Base-by-base conservation (phyloP, 768 basidiomycete species). In the Lentinula detonsa region DNA sequence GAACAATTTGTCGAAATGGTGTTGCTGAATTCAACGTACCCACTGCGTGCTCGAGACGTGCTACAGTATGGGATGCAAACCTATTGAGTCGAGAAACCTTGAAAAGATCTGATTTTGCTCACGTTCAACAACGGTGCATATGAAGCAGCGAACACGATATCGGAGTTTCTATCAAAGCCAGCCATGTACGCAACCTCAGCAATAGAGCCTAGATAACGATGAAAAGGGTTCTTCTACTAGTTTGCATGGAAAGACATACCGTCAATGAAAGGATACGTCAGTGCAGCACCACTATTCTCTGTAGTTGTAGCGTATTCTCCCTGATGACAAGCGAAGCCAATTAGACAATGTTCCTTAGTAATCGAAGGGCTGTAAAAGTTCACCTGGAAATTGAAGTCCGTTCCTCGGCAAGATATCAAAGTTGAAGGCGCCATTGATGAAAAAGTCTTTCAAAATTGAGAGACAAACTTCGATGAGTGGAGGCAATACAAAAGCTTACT, bases 131-230 rank as follows among this genome's bases (percentile, higher is more conserved):
- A 71, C 9, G 86, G 85, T 0, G 86, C 83, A 72, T 87, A 88
- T 3, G 85, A 79, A 0, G 86, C 79, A 18, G 74, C 74, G 65
- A 88, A 88, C 5, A 84, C 84, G 53, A 78, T 78, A 57, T 77
- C 76, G 18, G 71, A 69, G 57, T 78, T 78, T 28, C 49, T 8
- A 67, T 88, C 86, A 5, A 87, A 66, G 2, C 87, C 86, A 1
- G 83, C 87, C 86, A 87, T 87, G 67, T 82, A 88, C 1, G 84
- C 83, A 2, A 85, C 87, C 66, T 88, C 87, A 11, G 78, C 81
- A 2, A 78, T 71, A 48, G 84, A 71, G 61, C 80, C 84, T 84
- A 34, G 1, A 57, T 5, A 31, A 13, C 18, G 21, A 13, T 42
- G 39, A 42, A 13, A 33, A 10, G 31, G 37, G 13, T 39, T 8